These are phyloP conservation scores for Solanum aculeatissimum DNA, from an alignment of 305 asterid species.

Conservation along the genomic window DNA sequence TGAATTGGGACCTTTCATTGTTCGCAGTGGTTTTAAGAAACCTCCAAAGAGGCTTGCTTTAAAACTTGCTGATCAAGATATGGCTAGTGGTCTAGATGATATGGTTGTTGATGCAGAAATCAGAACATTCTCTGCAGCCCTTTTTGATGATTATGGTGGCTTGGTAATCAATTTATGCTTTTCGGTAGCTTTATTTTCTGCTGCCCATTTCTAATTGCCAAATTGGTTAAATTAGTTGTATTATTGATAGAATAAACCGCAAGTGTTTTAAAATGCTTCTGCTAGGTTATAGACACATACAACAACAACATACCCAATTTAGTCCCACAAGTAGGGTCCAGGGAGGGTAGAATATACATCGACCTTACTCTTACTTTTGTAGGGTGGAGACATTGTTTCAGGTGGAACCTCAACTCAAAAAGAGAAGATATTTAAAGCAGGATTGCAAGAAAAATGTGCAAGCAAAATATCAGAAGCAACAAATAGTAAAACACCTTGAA, in stretches of 20 bases:
- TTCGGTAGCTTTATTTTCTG: not conserved
- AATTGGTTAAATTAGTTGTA: not conserved
- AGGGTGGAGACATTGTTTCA: not conserved
- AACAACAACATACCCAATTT: not conserved
- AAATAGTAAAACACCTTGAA: not conserved
- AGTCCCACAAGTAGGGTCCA: not conserved
- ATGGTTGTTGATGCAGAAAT: slow-evolving; percentile 70
- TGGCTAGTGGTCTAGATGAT: slow-evolving; percentile 56
- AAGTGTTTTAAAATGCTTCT: not conserved
- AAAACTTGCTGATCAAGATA: slow-evolving; percentile 61
- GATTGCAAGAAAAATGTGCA: not conserved
- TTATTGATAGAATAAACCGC: not conserved
- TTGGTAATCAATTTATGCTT: slow-evolving; percentile 39
- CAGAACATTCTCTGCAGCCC: slow-evolving; percentile 82
- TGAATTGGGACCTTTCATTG: slow-evolving; percentile 77
- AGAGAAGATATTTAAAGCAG: not conserved
- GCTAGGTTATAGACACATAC: not conserved
- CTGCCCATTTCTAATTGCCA: not conserved
- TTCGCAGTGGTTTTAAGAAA: slow-evolving; percentile 61
- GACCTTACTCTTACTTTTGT: not conserved
- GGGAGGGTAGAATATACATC: not conserved
- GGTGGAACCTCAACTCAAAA: not conserved
- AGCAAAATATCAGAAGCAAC: not conserved
- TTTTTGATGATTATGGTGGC: slow-evolving; percentile 95
- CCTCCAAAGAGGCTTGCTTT: slow-evolving; percentile 90